Evolutionary conservation across 495 filamentous ascomycete genomes (phyloP).

Genomic region (Cercophora scortea): DNA sequence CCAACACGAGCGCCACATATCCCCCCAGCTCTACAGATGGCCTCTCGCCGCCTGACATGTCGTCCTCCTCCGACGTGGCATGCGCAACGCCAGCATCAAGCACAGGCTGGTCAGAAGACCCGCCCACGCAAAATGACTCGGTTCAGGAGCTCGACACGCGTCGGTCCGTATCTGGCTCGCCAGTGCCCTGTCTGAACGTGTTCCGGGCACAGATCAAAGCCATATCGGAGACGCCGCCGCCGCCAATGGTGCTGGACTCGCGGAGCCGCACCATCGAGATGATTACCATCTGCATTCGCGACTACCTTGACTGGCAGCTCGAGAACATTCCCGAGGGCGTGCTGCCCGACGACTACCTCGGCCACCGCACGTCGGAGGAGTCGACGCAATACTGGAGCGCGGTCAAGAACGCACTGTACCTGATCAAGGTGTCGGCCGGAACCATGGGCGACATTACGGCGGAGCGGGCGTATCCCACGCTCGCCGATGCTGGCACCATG

Average conservation of each 20-base stretch:
- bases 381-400: conserved; percentile 21
- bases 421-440: conserved; percentile 20
- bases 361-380: conserved; percentile 9
- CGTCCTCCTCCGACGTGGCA: conserved; percentile 7
- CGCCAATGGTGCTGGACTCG: conserved; percentile 9
- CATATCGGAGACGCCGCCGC: conserved; percentile 14
- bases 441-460: conserved; percentile 11
- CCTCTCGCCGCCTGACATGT: background rate
- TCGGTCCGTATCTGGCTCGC: conserved; percentile 4
- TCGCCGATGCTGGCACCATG: conserved; percentile 16
- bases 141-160: too few relatives aligned
- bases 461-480: conserved; percentile 18
- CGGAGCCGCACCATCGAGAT: conserved; percentile 15
- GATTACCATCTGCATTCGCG: conserved; percentile 18
- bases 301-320: conserved; percentile 26
- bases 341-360: conserved; percentile 21
- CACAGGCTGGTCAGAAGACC: conserved; percentile 8
- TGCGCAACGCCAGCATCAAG: conserved; percentile 12
- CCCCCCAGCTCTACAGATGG: conserved; percentile 1
- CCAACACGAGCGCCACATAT: background rate
- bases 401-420: conserved; percentile 24
- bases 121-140: background rate
- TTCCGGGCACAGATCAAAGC: conserved; percentile 16
- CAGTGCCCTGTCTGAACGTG: conserved; percentile 7
- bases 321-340: conserved; percentile 18